A percentile compares a stretch with the other conserved stretches of the same genome.
Conservation (phyloP, 192 early-diverging fungal species). For the Linnemannia zychae region DNA sequence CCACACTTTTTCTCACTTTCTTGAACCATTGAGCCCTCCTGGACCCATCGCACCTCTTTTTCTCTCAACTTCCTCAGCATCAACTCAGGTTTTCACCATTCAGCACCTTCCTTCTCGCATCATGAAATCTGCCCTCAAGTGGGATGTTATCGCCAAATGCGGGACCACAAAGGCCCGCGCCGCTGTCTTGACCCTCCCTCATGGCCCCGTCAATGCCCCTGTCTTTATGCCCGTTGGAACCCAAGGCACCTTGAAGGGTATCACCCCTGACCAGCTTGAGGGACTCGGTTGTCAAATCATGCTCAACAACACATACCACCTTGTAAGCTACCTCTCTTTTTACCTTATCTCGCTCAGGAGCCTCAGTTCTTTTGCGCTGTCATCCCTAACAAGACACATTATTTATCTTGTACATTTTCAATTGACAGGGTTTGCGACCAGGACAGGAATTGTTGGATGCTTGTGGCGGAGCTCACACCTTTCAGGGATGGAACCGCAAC, state of each 20-base stretch:
- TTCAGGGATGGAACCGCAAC: conserved; percentile 86
- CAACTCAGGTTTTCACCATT: conserved; percentile 27
- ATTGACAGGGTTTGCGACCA: conserved; percentile 68
- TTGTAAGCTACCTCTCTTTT: conserved; percentile 58
- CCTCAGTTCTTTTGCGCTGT: background rate
- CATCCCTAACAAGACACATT: background rate
- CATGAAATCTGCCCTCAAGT: conserved; percentile 80
- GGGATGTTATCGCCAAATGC: conserved; percentile 80
- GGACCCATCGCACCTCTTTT: background rate
- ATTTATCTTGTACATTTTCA: background rate
- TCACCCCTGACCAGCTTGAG: conserved; percentile 82
- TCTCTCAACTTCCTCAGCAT: background rate
- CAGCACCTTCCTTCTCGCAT: conserved; percentile 43
- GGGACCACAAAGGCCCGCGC: conserved; percentile 87
- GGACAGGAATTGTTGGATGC: conserved; percentile 82
- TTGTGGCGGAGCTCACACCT: conserved; percentile 82
- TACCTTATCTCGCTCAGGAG: background rate
- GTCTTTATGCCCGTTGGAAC: conserved; percentile 94
- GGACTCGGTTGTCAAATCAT: conserved; percentile 86
- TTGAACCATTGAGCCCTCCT: background rate
- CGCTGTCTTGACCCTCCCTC: conserved; percentile 81
- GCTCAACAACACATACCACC: conserved; percentile 90
- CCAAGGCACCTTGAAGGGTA: conserved; percentile 86
- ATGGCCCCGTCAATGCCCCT: conserved; percentile 85
- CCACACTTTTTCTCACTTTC: background rate